Percentiles rank a stretch among this genome's conserved stretches.
These are phyloP conservation scores for Pichia sp. DNA, from an alignment of 1,139 yeast species.

Conservation along the genomic window DNA sequence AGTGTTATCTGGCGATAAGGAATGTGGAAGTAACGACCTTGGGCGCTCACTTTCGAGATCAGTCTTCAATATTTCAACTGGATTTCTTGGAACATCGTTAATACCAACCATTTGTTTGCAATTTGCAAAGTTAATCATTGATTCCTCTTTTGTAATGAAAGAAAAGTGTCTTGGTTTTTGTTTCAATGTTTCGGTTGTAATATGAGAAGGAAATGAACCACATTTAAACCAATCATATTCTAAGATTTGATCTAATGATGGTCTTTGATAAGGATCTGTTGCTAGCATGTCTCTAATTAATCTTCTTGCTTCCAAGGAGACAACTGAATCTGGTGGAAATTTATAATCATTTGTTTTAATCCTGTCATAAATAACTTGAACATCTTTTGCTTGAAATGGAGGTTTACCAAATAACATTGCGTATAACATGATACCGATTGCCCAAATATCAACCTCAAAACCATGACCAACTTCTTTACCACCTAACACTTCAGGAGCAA, in stretches of 20 bases:
- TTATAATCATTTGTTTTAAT: conserved; percentile 76
- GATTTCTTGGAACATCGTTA: conserved; percentile 44
- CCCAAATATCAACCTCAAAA: conserved; percentile 95
- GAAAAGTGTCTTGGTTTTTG: conserved; percentile 53
- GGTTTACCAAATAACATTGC: conserved; percentile 91
- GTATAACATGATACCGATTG: conserved; percentile 91
- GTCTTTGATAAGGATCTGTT: conserved; percentile 76
- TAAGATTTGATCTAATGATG: conserved; percentile 70
- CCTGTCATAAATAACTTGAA: conserved; percentile 85
- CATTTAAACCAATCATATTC: conserved; percentile 72
- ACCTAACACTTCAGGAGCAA: conserved; percentile 93
- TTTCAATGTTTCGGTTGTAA: conserved; percentile 57
- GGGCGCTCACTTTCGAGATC: conserved; percentile 69
- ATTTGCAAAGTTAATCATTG: conserved; percentile 61
- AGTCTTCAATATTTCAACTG: conserved; percentile 63
- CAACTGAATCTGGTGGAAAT: conserved; percentile 65
- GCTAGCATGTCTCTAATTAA: conserved; percentile 69
- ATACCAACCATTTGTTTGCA: conserved; percentile 64
- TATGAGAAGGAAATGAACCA: conserved; percentile 74
- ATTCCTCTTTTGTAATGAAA: conserved; percentile 50
- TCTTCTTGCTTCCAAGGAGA: conserved; percentile 64
- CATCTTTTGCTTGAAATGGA: conserved; percentile 95
- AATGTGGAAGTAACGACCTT: conserved; percentile 69
- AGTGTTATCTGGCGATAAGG: conserved; percentile 90
- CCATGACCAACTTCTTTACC: conserved; percentile 88